A percentile compares a stretch with the other conserved stretches of the same genome.
phyloP scores from a whole-genome alignment of 1,139 yeast genomes.

The Pneumocystis sp. region DNA sequence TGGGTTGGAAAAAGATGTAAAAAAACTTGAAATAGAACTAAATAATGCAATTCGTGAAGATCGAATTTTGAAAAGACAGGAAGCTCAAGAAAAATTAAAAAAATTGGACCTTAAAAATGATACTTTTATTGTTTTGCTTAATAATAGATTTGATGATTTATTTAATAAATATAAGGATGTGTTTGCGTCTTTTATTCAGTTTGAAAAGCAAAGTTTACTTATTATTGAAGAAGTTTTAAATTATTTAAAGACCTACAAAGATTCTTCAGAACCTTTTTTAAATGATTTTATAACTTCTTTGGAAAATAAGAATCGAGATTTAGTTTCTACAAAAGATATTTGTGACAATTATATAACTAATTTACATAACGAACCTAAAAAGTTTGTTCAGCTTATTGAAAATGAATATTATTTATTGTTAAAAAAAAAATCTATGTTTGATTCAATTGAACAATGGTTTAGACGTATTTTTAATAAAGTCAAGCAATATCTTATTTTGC shows the following conservation, averaged over 20 bases:
- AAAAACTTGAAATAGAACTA: neutral
- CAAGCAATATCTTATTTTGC: neutral
- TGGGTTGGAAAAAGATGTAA: constrained; percentile 1
- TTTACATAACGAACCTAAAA: neutral
- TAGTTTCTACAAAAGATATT: neutral
- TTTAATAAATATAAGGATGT: neutral
- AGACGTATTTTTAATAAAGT: neutral
- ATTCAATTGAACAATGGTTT: neutral
- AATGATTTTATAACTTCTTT: neutral
- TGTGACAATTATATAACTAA: neutral
- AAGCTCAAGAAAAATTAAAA: neutral
- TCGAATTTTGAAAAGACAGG: neutral
- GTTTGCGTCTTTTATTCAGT: neutral
- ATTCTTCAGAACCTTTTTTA: neutral
- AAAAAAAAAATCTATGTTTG: neutral
- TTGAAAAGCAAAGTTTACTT: neutral
- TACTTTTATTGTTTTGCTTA: neutral
- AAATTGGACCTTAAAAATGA: neutral
- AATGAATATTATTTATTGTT: neutral
- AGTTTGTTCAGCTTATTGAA: neutral
- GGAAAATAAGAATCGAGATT: neutral
- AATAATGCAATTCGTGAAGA: neutral
- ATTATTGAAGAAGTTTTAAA: neutral
- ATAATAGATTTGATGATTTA: neutral
- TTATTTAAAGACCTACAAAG: neutral